Conservation (phyloP, 306 rosid genomes). For the Glycine tomentella region DNA sequence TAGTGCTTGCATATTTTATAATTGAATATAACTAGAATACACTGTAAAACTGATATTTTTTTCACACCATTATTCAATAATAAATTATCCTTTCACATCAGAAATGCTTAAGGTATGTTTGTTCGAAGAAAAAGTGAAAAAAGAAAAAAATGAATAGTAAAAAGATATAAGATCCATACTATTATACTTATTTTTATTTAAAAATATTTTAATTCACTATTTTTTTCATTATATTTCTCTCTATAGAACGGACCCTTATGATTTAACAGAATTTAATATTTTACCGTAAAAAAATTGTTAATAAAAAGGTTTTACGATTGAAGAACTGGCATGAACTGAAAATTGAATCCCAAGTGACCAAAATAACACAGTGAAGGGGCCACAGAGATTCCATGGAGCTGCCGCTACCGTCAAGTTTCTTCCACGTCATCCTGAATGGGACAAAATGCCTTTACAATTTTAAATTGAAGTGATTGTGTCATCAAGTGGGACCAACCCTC, state of each 20-base stretch:
- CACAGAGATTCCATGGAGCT: conserved; percentile 38
- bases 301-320: too few species aligned
- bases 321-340: background rate
- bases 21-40: background rate
- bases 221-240: too few species aligned
- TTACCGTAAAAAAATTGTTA: background rate
- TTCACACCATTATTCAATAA: background rate
- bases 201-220: too few species aligned
- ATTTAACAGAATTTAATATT: background rate
- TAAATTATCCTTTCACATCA: background rate
- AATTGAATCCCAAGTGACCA: background rate
- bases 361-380: background rate
- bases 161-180: too few species aligned
- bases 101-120: too few species aligned
- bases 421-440: conserved; percentile 66
- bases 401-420: conserved; percentile 36
- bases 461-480: conserved; percentile 50
- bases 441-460: conserved; percentile 56
- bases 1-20: background rate
- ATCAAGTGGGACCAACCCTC: conserved; percentile 47
- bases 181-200: too few species aligned
- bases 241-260: too few species aligned
- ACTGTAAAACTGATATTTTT: background rate
- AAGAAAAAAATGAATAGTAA: too few species aligned
- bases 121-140: too few species aligned